These are phyloP conservation scores for Leishmania major DNA, from an alignment of 208 protist genomes.

Conservation along the genomic window DNA sequence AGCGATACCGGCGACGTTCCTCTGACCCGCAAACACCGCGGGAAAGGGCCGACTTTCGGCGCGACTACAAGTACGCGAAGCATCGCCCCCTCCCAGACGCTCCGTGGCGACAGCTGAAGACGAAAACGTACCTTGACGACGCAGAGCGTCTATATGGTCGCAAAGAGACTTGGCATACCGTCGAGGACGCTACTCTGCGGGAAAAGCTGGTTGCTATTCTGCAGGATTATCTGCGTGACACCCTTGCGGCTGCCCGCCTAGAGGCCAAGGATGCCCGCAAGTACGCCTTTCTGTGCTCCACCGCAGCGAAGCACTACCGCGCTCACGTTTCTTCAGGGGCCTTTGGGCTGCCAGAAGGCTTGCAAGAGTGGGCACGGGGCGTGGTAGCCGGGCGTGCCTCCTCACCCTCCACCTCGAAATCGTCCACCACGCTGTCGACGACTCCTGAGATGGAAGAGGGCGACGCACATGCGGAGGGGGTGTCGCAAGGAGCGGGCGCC, in stretches of 20 bases:
- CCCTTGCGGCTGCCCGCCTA: slow-evolving; percentile 56
- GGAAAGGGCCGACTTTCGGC: slow-evolving; percentile 73
- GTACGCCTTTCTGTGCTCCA: slow-evolving; percentile 64
- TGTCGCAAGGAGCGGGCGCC: background rate
- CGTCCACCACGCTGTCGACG: background rate
- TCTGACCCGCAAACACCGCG: slow-evolving; percentile 78
- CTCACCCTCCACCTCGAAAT: background rate
- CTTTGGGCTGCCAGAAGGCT: slow-evolving; percentile 38
- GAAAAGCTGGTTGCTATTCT: slow-evolving; percentile 80
- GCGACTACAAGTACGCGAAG: slow-evolving; percentile 78
- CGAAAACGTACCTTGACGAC: slow-evolving; percentile 87
- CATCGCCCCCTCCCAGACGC: slow-evolving; percentile 69
- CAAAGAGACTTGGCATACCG: slow-evolving; percentile 79
- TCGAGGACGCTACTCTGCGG: slow-evolving; percentile 60
- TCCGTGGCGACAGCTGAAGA: slow-evolving; percentile 75
- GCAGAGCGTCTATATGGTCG: slow-evolving; percentile 88
- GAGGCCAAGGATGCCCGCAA: slow-evolving; percentile 66
- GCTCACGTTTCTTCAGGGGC: slow-evolving; percentile 54
- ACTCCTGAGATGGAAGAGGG: background rate
- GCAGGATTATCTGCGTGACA: slow-evolving; percentile 83
- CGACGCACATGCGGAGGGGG: background rate
- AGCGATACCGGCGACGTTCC: slow-evolving; percentile 60
- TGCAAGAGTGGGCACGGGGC: slow-evolving; percentile 52
- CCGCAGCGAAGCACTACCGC: slow-evolving; percentile 66
- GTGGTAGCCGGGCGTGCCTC: slow-evolving; percentile 24